Percentiles rank a stretch among this genome's conserved stretches.
These are phyloP conservation scores for Calocera cornea DNA, from an alignment of 768 basidiomycete genomes.

Conservation along the genomic window DNA sequence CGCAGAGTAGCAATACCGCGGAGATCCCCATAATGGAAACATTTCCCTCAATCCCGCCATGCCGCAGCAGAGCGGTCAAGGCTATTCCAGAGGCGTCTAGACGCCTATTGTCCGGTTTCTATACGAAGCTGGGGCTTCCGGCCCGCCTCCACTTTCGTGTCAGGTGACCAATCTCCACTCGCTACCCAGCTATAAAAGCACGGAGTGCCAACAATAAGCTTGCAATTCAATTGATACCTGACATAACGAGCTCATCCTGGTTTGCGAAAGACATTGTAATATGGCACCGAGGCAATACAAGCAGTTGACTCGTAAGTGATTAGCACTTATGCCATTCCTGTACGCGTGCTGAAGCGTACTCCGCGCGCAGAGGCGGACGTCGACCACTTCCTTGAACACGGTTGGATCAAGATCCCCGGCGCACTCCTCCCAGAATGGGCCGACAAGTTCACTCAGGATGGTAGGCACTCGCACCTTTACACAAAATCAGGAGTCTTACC, in stretches of 20 bases:
- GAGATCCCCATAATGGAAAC: not conserved
- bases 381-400: slow-evolving; percentile 41
- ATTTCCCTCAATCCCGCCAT: not conserved
- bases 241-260: not conserved
- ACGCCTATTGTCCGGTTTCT: not conserved
- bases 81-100: not conserved
- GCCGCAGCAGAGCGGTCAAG: no score
- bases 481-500: slow-evolving; percentile 16
- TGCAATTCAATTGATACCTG: not conserved
- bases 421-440: slow-evolving; percentile 43
- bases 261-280: not conserved
- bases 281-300: slow-evolving; percentile 8
- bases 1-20: no score
- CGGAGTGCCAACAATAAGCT: not conserved
- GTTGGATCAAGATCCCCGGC: slow-evolving; percentile 39
- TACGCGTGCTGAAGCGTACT: not conserved
- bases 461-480: slow-evolving; percentile 24
- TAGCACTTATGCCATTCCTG: not conserved
- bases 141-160: not conserved
- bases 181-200: not conserved
- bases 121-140: not conserved
- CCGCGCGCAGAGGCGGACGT: slow-evolving; percentile 28
- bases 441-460: slow-evolving; percentile 34
- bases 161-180: slow-evolving; percentile 1
- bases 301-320: not conserved